These are phyloP conservation scores for Gonapodya sp. DNA, from an alignment of 192 early-diverging fungal species.

Conservation along the genomic window DNA sequence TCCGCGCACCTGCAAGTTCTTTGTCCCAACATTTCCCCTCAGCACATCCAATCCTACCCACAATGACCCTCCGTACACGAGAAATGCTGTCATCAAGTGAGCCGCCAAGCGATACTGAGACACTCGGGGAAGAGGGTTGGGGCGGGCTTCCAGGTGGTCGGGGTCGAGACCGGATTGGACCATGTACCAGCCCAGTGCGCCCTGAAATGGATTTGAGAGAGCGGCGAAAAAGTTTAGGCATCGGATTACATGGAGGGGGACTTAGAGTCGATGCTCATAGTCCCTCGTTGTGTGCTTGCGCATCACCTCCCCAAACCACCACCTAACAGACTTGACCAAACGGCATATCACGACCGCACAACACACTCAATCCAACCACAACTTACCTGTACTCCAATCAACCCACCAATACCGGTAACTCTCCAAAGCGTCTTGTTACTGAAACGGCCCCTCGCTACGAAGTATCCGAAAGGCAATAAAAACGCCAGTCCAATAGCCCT, in stretches of 20 bases:
- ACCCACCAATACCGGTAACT: slow-evolving; percentile 45
- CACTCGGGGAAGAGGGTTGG: slow-evolving; percentile 78
- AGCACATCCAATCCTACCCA: not conserved
- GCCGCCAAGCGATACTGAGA: slow-evolving; percentile 89
- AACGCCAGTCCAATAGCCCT: slow-evolving; percentile 81
- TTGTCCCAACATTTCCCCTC: not conserved
- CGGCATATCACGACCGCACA: not conserved
- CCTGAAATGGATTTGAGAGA: slow-evolving; percentile 34
- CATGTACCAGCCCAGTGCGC: slow-evolving; percentile 97
- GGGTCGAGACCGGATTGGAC: slow-evolving; percentile 83
- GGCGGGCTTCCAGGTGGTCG: slow-evolving; percentile 56
- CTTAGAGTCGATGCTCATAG: too few species aligned
- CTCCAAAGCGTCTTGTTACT: slow-evolving; percentile 48
- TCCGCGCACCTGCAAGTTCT: not conserved
- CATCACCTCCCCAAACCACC: too few species aligned
- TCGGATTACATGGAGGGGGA: not conserved
- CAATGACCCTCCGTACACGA: slow-evolving; percentile 49
- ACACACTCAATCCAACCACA: too few species aligned
- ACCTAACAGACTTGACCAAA: not conserved
- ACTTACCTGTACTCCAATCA: slow-evolving; percentile 62
- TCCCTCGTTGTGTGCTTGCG: too few species aligned
- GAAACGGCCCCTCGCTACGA: slow-evolving; percentile 67
- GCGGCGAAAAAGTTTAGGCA: not conserved
- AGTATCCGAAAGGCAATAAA: slow-evolving; percentile 77
- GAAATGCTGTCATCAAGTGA: slow-evolving; percentile 78